A percentile compares a stretch with the other conserved stretches of the same genome.
Conservation (phyloP, 2,329 filamentous ascomycete species). For the Tolypocladium sp. region DNA sequence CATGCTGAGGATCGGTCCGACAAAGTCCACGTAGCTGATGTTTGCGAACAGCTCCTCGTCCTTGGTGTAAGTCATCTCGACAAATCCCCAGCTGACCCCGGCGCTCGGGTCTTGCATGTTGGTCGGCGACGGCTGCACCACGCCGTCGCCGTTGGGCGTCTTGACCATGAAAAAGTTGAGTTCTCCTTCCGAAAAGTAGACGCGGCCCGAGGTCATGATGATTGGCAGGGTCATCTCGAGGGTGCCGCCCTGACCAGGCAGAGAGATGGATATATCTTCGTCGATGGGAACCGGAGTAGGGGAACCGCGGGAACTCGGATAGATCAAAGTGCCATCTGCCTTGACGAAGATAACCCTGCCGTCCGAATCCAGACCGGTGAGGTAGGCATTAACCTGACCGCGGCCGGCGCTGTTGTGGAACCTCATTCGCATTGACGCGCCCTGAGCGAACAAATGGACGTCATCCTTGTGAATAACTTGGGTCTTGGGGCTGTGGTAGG, state of each 20-base stretch:
- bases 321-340: conserved; percentile 29
- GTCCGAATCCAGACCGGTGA: conserved; percentile 32
- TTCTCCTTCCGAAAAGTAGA: conserved; percentile 35
- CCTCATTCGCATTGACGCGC: conserved; percentile 8
- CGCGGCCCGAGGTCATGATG: conserved; percentile 29
- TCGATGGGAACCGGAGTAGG: conserved; percentile 24
- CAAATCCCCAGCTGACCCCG: conserved; percentile 37
- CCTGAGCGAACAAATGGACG: too few relatives aligned
- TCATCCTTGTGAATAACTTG: background rate
- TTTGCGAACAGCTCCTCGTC: conserved; percentile 33
- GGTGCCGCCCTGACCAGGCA: conserved; percentile 26
- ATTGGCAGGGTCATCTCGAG: conserved; percentile 29
- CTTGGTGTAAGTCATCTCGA: conserved; percentile 36
- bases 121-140: conserved; percentile 39
- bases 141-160: conserved; percentile 17
- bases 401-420: conserved; percentile 34
- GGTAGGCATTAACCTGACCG: conserved; percentile 31
- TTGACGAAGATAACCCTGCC: conserved; percentile 31
- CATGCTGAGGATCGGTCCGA: conserved; percentile 43
- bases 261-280: conserved; percentile 31
- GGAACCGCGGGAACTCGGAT: conserved; percentile 28
- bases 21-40: conserved; percentile 42
- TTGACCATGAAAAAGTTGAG: conserved; percentile 33
- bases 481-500: conserved; percentile 12
- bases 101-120: conserved; percentile 33